Percentiles rank a stretch among this genome's conserved stretches.
These are phyloP conservation scores for Leccinum griseonigrum DNA, from an alignment of 1,284 basidiomycete genomes.

Conservation along the genomic window DNA sequence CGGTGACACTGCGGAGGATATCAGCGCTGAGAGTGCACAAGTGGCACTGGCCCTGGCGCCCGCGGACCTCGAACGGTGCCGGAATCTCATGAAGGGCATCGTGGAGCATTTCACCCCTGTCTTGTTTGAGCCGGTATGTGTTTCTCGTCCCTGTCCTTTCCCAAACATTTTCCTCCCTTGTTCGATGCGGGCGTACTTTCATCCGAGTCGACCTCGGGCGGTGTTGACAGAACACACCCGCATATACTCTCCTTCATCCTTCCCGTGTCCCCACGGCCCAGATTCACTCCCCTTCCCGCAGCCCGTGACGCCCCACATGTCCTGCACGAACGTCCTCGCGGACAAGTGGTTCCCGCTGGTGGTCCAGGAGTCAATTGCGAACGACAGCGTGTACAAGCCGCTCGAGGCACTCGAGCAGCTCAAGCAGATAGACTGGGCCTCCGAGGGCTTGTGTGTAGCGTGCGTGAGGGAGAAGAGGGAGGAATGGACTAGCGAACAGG, in stretches of 20 bases:
- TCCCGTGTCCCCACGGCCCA: background rate
- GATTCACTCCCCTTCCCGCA: constrained; percentile 8
- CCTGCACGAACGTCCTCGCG: constrained; percentile 66
- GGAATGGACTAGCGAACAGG: constrained; percentile 66
- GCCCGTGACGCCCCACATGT: constrained; percentile 63
- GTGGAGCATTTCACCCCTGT: constrained; percentile 67
- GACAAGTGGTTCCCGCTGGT: constrained; percentile 68
- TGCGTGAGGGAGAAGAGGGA: constrained; percentile 58
- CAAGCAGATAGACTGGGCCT: constrained; percentile 55
- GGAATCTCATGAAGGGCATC: constrained; percentile 45
- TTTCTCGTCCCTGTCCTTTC: background rate
- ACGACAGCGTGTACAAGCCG: constrained; percentile 60
- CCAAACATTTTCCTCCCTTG: no score
- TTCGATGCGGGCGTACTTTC: background rate
- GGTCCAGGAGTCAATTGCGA: constrained; percentile 56
- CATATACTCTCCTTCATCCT: background rate
- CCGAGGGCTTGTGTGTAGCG: constrained; percentile 52
- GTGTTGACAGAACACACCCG: no score
- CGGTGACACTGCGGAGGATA: background rate
- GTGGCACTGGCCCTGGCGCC: constrained; percentile 14
- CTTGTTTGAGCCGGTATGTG: constrained; percentile 58
- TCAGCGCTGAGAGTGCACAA: background rate
- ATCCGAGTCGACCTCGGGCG: no score
- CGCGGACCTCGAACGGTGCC: constrained; percentile 35
- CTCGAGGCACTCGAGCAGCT: constrained; percentile 63